Percentiles rank a stretch among this genome's conserved stretches.
Evolutionary conservation across 2,329 filamentous ascomycete species (phyloP).

Genomic region (Penicillium oxalicum): DNA sequence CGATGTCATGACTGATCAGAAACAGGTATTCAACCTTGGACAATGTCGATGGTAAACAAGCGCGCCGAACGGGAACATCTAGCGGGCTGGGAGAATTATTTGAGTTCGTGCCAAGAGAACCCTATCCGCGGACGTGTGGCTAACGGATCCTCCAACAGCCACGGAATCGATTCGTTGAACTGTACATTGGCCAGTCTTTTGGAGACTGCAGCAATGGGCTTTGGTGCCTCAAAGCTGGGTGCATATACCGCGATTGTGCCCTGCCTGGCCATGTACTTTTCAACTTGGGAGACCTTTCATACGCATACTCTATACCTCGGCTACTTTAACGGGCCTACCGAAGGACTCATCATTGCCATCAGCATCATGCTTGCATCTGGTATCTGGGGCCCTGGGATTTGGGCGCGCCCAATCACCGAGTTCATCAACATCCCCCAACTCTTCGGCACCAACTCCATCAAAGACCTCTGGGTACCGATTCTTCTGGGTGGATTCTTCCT

Average conservation of each 20-base stretch:
- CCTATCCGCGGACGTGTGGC: slow-evolving; percentile 13
- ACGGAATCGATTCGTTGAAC: slow-evolving; percentile 96
- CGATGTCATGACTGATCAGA: slow-evolving; percentile 12
- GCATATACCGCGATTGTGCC: slow-evolving; percentile 88
- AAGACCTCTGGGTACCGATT: slow-evolving; percentile 79
- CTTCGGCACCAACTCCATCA: slow-evolving; percentile 67
- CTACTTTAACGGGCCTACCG: slow-evolving; percentile 94
- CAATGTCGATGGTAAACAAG: slow-evolving; percentile 98
- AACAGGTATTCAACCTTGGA: slow-evolving; percentile 84
- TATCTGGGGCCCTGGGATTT: slow-evolving; percentile 80
- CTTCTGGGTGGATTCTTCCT: slow-evolving; percentile 61
- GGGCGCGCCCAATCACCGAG: slow-evolving; percentile 67
- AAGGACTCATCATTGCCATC: slow-evolving; percentile 86
- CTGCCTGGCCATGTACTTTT: slow-evolving; percentile 97
- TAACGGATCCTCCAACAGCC: slow-evolving; percentile 48
- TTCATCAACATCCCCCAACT: slow-evolving; percentile 59
- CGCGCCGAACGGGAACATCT: slow-evolving; percentile 86
- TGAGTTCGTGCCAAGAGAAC: slow-evolving; percentile 51
- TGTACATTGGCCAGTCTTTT: slow-evolving; percentile 88
- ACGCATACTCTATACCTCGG: slow-evolving; percentile 95
- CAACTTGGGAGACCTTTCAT: slow-evolving; percentile 98
- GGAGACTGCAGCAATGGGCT: slow-evolving; percentile 86
- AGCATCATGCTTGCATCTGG: slow-evolving; percentile 80
- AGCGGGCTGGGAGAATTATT: slow-evolving; percentile 94
- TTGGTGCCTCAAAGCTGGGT: slow-evolving; percentile 76